Percentiles rank a stretch among this genome's conserved stretches.
Conservation (phyloP, 805 yeast genomes). For the Schizosaccharomyces osmophilus region DNA sequence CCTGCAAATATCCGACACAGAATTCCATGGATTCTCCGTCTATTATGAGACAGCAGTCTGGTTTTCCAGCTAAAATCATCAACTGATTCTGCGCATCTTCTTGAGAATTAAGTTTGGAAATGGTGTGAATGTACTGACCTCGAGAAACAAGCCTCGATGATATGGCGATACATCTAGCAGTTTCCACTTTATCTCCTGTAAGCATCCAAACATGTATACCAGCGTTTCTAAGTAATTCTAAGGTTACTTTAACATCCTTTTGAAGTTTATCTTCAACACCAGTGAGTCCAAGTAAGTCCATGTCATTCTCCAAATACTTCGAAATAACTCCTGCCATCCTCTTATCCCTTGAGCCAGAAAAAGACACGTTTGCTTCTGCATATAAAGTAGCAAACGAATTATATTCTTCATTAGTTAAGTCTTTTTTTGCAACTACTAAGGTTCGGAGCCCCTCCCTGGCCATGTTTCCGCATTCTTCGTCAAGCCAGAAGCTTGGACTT, state of each 20-base stretch:
- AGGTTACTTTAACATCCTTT: conserved; percentile 68
- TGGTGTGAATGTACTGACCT: conserved; percentile 78
- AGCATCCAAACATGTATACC: conserved; percentile 97
- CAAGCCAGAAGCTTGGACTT: conserved; percentile 77
- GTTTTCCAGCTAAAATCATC: conserved; percentile 41
- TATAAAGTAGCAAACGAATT: conserved; percentile 42
- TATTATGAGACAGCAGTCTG: conserved; percentile 52
- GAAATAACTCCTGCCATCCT: conserved; percentile 44
- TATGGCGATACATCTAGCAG: conserved; percentile 93
- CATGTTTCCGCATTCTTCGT: conserved; percentile 92
- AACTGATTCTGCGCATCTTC: conserved; percentile 52
- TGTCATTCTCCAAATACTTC: conserved; percentile 50
- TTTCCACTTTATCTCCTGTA: conserved; percentile 96
- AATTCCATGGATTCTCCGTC: conserved; percentile 79
- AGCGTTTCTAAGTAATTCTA: conserved; percentile 81
- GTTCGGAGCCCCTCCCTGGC: conserved; percentile 96
- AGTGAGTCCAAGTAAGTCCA: conserved; percentile 73
- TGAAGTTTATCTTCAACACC: conserved; percentile 96
- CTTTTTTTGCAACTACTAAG: conserved; percentile 74
- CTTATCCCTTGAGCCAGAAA: conserved; percentile 48
- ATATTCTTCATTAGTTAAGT: conserved; percentile 27
- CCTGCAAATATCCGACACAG: conserved; percentile 34
- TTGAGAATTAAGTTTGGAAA: conserved; percentile 36
- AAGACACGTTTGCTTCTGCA: conserved; percentile 46
- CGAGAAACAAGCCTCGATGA: conserved; percentile 78